A percentile compares a stretch with the other conserved stretches of the same genome.
These are phyloP conservation scores for Tetradesmus lagerheimii DNA, from an alignment of 139 green algal genomes.

Conservation along the genomic window DNA sequence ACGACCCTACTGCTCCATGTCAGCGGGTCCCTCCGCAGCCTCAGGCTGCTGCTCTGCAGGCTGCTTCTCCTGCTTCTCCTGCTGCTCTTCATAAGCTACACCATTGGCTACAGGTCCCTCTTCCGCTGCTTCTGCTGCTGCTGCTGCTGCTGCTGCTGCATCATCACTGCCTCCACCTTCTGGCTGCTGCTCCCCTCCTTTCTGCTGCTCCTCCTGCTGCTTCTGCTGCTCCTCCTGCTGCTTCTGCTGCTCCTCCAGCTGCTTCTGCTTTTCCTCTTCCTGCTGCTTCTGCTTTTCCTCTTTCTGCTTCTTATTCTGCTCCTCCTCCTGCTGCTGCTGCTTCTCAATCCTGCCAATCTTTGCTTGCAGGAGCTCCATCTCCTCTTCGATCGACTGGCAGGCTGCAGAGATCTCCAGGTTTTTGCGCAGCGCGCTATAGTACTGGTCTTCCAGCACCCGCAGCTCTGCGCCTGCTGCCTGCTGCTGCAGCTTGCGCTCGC, in stretches of 20 bases:
- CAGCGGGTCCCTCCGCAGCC: background rate
- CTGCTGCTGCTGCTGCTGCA: background rate
- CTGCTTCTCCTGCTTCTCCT: background rate
- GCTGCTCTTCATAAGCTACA: background rate
- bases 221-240: slow-evolving; percentile 10
- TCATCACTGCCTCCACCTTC: background rate
- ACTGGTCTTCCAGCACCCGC: slow-evolving; percentile 61
- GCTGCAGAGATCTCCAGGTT: slow-evolving; percentile 75
- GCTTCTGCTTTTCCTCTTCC: background rate
- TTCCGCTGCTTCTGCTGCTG: background rate
- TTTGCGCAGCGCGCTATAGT: slow-evolving; percentile 65
- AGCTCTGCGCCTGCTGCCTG: slow-evolving; percentile 59
- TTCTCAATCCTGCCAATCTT: background rate
- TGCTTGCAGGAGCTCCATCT: slow-evolving; percentile 49
- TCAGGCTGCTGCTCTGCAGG: background rate
- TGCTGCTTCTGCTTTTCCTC: background rate
- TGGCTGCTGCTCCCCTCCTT: background rate
- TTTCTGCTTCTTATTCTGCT: background rate
- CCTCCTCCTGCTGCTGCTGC: slow-evolving; percentile 1
- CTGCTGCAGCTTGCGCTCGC: slow-evolving; percentile 87
- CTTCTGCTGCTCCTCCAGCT: too few relatives aligned
- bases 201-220: background rate
- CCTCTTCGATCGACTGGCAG: slow-evolving; percentile 60
- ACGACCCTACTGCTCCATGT: background rate
- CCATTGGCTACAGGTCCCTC: background rate